phyloP scores from a whole-genome alignment of 768 basidiomycete genomes.

The Solioccasus polychromus region DNA sequence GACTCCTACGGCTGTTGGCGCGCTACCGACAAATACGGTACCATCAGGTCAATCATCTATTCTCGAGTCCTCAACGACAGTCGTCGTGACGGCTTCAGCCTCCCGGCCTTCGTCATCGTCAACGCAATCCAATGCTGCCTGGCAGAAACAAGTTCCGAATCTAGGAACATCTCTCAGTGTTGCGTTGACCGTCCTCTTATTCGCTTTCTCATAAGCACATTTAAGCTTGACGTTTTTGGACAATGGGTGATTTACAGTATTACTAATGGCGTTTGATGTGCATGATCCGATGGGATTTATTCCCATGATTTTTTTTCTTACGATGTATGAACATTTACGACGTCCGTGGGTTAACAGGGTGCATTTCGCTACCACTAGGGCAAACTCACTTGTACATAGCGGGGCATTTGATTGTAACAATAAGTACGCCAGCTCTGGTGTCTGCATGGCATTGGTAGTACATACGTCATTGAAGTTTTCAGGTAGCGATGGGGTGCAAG shows the following conservation, averaged over 20 bases:
- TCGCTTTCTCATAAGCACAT: conserved; percentile 18
- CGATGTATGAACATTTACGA: conserved; percentile 20
- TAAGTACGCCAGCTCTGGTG: neutral
- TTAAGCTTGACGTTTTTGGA: conserved; percentile 9
- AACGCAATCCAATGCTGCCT: conserved; percentile 22
- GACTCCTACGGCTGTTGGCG: neutral
- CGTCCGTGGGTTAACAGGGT: conserved; percentile 8
- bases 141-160: conserved; percentile 21
- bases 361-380: conserved; percentile 6
- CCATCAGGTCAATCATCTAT: neutral
- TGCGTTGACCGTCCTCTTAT: conserved; percentile 15
- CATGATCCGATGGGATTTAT: conserved; percentile 9
- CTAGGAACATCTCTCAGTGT: conserved; percentile 13
- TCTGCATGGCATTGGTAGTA: neutral
- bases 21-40: conserved; percentile 1
- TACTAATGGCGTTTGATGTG: conserved; percentile 14
- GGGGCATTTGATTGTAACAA: conserved; percentile 21
- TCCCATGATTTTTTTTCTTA: neutral
- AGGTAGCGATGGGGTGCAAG: neutral
- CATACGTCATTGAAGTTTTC: neutral
- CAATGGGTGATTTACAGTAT: conserved; percentile 8
- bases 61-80: conserved; percentile 4
- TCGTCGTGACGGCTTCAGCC: conserved; percentile 3
- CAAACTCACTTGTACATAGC: conserved; percentile 25
- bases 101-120: conserved; percentile 14